Conservation (phyloP, 2,329 filamentous ascomycete species). For the Cladosporium sp. region DNA sequence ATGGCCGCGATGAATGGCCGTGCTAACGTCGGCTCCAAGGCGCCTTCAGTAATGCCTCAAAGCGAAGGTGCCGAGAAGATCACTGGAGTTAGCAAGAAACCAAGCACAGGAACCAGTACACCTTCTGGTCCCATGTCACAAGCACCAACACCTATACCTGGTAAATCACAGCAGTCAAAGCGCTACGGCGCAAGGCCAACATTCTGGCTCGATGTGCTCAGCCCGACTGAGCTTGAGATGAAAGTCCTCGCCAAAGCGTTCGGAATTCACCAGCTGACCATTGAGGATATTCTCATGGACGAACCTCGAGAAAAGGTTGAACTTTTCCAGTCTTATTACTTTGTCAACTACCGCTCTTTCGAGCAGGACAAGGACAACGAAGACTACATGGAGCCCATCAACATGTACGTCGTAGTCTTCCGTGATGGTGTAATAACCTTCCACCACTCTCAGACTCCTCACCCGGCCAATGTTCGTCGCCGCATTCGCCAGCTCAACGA, state of each 20-base stretch:
- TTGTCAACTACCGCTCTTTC: slow-evolving; percentile 96
- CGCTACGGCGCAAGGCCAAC: slow-evolving; percentile 74
- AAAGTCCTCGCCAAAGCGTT: slow-evolving; percentile 88
- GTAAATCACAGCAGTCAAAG: slow-evolving; percentile 27
- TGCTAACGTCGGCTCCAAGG: neutral
- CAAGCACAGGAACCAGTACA: slow-evolving; percentile 45
- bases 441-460: slow-evolving; percentile 93
- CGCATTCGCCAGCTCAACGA: slow-evolving; percentile 90
- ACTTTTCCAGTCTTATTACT: slow-evolving; percentile 95
- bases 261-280: slow-evolving; percentile 89
- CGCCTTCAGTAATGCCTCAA: neutral
- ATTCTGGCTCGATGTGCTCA: slow-evolving; percentile 93
- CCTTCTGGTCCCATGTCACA: slow-evolving; percentile 48
- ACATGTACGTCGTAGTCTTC: slow-evolving; percentile 97
- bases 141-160: slow-evolving; percentile 25
- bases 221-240: slow-evolving; percentile 92
- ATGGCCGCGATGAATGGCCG: slow-evolving; percentile 23
- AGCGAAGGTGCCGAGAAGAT: slow-evolving; percentile 8
- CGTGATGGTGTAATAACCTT: slow-evolving; percentile 93
- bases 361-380: slow-evolving; percentile 89
- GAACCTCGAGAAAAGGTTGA: slow-evolving; percentile 98
- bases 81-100: slow-evolving; percentile 32
- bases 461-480: slow-evolving; percentile 91
- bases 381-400: slow-evolving; percentile 89
- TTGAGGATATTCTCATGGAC: slow-evolving; percentile 95